Evolutionary conservation across 495 filamentous ascomycete genomes (phyloP).

Genomic region (Lasiosphaeriaceae sp.): DNA sequence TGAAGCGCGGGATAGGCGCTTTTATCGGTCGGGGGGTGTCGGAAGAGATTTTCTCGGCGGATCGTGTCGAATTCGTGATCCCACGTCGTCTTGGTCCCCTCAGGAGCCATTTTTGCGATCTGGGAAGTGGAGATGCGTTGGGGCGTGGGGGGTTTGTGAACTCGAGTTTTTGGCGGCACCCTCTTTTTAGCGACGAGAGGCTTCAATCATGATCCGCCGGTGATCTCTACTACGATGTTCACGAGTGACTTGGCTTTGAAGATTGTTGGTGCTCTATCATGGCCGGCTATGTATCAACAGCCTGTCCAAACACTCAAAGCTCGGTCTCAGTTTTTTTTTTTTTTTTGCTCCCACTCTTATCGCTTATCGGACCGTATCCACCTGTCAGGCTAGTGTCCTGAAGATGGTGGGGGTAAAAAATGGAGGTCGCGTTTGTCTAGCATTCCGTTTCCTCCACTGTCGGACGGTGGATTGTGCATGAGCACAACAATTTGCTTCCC

Average conservation of each 20-base stretch:
- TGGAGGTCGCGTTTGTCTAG: not conserved
- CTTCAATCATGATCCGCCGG: slow-evolving; percentile 3
- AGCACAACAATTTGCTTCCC: too few relatives aligned
- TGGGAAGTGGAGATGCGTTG: too few relatives aligned
- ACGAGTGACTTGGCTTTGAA: not conserved
- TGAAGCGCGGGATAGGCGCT: slow-evolving; percentile 86
- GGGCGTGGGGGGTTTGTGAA: not conserved
- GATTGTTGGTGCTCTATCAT: not conserved
- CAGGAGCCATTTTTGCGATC: slow-evolving; percentile 51
- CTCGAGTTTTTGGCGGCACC: not conserved
- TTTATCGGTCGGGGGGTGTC: slow-evolving; percentile 77
- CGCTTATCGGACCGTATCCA: slow-evolving; percentile 21
- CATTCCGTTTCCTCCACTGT: too few relatives aligned
- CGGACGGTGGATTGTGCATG: too few relatives aligned
- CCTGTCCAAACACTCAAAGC: not conserved
- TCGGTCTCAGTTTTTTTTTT: slow-evolving; percentile 14
- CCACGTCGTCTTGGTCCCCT: slow-evolving; percentile 61
- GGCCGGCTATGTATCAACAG: not conserved
- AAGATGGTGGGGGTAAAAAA: not conserved
- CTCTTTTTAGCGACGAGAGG: not conserved
- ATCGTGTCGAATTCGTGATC: slow-evolving; percentile 75
- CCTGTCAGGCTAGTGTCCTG: not conserved
- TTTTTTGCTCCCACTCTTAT: slow-evolving; percentile 18
- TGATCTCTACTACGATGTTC: not conserved
- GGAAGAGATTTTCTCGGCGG: slow-evolving; percentile 80